Percentiles rank a stretch among this genome's conserved stretches.
Evolutionary conservation across 768 basidiomycete genomes (phyloP).

Genomic region (Ramaria sp.): DNA sequence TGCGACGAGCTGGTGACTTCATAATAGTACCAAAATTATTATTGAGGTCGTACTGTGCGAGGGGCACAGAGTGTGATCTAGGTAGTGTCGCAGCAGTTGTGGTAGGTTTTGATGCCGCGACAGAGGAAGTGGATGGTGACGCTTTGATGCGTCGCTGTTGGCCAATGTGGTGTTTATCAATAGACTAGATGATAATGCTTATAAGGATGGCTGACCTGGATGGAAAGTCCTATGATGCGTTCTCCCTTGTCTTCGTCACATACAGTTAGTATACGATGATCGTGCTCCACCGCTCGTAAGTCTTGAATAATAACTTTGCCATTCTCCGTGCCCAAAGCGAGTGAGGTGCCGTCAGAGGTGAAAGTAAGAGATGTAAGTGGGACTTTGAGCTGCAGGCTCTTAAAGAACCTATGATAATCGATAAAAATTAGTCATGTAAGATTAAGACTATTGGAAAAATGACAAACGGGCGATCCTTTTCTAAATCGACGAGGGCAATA

Average conservation of each 20-base stretch:
- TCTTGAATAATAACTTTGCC: conserved; percentile 57
- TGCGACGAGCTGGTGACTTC: background rate
- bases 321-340: conserved; percentile 54
- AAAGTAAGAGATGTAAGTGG: conserved; percentile 52
- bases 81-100: background rate
- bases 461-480: conserved; percentile 61
- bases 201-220: conserved; percentile 37
- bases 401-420: conserved; percentile 39
- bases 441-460: background rate
- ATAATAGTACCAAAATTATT: too few species aligned
- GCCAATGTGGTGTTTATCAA: background rate
- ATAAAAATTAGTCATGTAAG: background rate
- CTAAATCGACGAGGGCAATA: conserved; percentile 54
- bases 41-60: background rate
- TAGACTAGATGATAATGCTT: background rate
- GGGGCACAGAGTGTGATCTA: background rate
- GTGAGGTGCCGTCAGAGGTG: conserved; percentile 54
- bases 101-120: conserved; percentile 2
- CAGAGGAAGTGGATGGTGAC: background rate
- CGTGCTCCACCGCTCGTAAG: conserved; percentile 53
- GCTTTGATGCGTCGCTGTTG: conserved; percentile 3
- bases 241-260: conserved; percentile 30
- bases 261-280: conserved; percentile 42
- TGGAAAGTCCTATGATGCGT: conserved; percentile 40
- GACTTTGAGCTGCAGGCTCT: conserved; percentile 41